Conservation (phyloP, 2,329 filamentous ascomycete species). For the Tolypocladium cylindrosporum region DNA sequence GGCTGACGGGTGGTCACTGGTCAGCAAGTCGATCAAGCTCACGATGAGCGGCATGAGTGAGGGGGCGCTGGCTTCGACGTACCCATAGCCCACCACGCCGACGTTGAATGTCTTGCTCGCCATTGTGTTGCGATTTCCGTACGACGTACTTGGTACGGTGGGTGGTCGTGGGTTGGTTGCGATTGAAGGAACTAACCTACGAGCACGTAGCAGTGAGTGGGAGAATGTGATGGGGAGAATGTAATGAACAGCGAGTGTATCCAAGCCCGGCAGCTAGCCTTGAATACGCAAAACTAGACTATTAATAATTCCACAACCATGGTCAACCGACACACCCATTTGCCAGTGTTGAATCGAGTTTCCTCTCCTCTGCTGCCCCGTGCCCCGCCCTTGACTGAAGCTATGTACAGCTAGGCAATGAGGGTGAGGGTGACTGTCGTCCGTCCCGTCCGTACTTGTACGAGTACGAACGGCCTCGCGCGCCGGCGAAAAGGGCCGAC, state of each 20-base stretch:
- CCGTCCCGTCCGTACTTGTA: not conserved
- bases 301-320: not conserved
- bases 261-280: not conserved
- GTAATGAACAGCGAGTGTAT: not conserved
- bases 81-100: slow-evolving; percentile 43
- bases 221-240: not conserved
- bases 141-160: not conserved
- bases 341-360: not conserved
- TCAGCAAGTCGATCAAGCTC: not conserved
- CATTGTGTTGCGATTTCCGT: slow-evolving; percentile 11
- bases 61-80: slow-evolving; percentile 9
- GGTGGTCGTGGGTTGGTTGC: not conserved
- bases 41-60: not conserved
- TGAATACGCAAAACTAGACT: not conserved
- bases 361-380: not conserved
- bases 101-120: slow-evolving; percentile 35
- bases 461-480: not conserved
- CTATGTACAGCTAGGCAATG: not conserved
- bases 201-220: not conserved
- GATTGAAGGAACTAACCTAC: not conserved
- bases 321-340: not conserved
- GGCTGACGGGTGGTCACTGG: slow-evolving; percentile 20
- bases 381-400: not conserved
- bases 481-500: not conserved
- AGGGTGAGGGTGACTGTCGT: not conserved